A percentile compares a stretch with the other conserved stretches of the same genome.
Conservation (phyloP, 495 filamentous ascomycete genomes). For the Terfezia boudieri region DNA sequence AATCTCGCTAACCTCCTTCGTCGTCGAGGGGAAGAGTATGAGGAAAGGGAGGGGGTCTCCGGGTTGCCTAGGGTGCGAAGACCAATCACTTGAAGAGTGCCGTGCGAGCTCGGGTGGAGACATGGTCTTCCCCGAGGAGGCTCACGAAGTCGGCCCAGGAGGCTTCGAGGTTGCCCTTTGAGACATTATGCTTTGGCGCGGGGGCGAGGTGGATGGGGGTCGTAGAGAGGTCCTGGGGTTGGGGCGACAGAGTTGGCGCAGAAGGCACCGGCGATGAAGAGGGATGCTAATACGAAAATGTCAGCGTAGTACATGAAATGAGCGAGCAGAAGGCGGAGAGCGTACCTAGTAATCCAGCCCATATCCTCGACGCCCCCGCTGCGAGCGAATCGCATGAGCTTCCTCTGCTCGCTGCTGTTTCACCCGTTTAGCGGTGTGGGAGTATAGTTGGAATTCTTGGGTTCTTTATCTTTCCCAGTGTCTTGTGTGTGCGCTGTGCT, state of each 20-base stretch:
- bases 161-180: constrained; percentile 59
- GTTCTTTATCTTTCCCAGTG: background rate
- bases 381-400: constrained; percentile 36
- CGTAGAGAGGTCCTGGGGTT: constrained; percentile 47
- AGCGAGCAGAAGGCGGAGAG: constrained; percentile 39
- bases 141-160: constrained; percentile 80
- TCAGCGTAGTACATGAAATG: background rate
- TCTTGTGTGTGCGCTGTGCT: background rate
- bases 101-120: constrained; percentile 55
- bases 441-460: constrained; percentile 42
- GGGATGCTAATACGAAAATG: constrained; percentile 24
- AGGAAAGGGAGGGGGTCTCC: constrained; percentile 33
- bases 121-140: constrained; percentile 65
- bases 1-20: constrained; percentile 58
- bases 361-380: constrained; percentile 27
- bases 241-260: constrained; percentile 37
- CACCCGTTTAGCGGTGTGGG: constrained; percentile 57
- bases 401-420: constrained; percentile 51
- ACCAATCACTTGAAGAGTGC: constrained; percentile 78
- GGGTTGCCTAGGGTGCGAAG: constrained; percentile 55
- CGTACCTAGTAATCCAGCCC: constrained; percentile 18
- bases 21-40: constrained; percentile 42
- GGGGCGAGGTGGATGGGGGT: constrained; percentile 36
- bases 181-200: constrained; percentile 45
- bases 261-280: constrained; percentile 36